Percentiles rank a stretch among this genome's conserved stretches.
These are phyloP conservation scores for Paramarasmius palmivorus DNA, from an alignment of 1,284 basidiomycete species.

Conservation along the genomic window DNA sequence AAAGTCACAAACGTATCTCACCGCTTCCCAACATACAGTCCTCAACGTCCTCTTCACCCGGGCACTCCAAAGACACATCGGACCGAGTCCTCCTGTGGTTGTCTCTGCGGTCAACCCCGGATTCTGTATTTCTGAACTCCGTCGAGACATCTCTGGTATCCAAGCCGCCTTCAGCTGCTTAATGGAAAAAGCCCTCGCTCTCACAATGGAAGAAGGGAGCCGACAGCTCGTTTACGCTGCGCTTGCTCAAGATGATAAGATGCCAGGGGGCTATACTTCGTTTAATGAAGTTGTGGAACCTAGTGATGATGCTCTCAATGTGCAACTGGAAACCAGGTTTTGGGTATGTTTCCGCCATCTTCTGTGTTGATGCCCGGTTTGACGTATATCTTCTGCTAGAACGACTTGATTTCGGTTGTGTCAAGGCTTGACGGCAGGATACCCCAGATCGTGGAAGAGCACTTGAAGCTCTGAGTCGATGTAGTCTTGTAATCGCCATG, in stretches of 20 bases:
- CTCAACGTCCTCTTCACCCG: conserved; percentile 44
- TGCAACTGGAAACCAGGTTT: conserved; percentile 15
- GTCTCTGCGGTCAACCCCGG: conserved; percentile 45
- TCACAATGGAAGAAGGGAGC: conserved; percentile 15
- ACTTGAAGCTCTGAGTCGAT: too few relatives aligned
- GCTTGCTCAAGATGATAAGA: conserved; percentile 9
- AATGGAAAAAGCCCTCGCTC: conserved; percentile 24
- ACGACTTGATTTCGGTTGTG: too few relatives aligned
- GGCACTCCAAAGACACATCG: conserved; percentile 36
- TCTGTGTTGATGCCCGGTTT: too few relatives aligned
- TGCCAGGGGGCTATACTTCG: conserved; percentile 11
- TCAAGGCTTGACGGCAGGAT: too few relatives aligned
- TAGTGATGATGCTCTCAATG: conserved; percentile 14
- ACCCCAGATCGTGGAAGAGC: too few relatives aligned
- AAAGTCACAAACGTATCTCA: not conserved
- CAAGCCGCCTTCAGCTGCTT: conserved; percentile 14
- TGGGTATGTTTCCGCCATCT: conserved; percentile 12
- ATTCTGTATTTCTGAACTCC: conserved; percentile 44
- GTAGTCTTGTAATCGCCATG: too few relatives aligned
- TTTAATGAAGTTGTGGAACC: conserved; percentile 10
- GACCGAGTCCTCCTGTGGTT: conserved; percentile 29
- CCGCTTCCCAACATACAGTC: conserved; percentile 26
- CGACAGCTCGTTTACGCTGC: conserved; percentile 15
- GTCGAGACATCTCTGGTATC: conserved; percentile 24
- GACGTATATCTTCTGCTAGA: too few relatives aligned